Base-by-base conservation (phyloP, 768 basidiomycete genomes). In the Leccinum incarnatum region DNA sequence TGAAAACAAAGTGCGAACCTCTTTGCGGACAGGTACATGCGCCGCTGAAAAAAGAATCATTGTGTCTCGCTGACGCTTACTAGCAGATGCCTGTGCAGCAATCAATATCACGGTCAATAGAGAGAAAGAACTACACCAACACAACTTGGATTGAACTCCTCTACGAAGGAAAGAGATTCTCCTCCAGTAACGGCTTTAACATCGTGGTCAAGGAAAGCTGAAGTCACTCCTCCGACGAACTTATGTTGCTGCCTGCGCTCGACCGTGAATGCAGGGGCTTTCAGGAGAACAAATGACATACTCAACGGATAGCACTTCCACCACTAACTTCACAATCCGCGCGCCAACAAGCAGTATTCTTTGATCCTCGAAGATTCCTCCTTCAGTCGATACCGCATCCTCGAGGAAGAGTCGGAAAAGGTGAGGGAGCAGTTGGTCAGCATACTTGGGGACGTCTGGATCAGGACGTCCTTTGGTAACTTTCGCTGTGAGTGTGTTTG, bases 361-460 rank as follows among this genome's bases (percentile, higher is more conserved):
- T 10, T 76, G 65, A 62, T 85, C 80, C n/a, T 68, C 32, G 19
- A 70, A 37, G 5, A 78, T 73, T 9, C 60, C 62, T 17, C 63
- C 61, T 45, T 63, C 60, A 30, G 62, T 65, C 45, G 60, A 55
- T 14, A 76, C 57, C 1, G 80, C 74, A 11, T 78, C 77, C 37
- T 71, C 67, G n/a, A 85, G 67, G 55, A 83, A 80, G 30, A 96
- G 70, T 52, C 84, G 84, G 65, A 85, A 92, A 4, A 98, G 66
- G 29, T 81, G 76, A 15, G 89, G 85, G 2, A 95, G 80, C 1
- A 98, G 75, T 19, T 79, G 78, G 62, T 97, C 91, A 36, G 88
- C 79, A 67, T 94, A 93, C 72, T 89, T 93, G 0, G 82, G 74
- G 17, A 98, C 79, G 68, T 98, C 97, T 0, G 75, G 68, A 69